Conservation (phyloP, 2,329 filamentous ascomycete genomes). For the Alternaria panax region DNA sequence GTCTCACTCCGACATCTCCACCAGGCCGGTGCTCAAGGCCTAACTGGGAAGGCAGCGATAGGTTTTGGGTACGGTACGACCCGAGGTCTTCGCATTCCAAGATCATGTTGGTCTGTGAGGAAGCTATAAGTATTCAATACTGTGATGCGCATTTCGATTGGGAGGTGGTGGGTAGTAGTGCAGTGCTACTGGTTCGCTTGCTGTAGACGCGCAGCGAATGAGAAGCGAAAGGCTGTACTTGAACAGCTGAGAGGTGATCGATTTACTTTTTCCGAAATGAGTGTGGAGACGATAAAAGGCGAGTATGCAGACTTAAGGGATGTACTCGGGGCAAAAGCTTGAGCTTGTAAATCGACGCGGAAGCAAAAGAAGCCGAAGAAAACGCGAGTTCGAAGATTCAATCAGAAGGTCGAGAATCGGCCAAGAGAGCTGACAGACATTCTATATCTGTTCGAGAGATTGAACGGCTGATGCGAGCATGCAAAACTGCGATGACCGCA, state of each 20-base stretch:
- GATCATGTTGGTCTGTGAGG: constrained; percentile 15
- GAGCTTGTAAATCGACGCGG: neutral
- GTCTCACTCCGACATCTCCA: constrained; percentile 17
- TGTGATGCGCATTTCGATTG: constrained; percentile 38
- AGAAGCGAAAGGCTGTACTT: constrained; percentile 22
- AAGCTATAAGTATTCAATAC: constrained; percentile 20
- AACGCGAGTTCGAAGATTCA: neutral
- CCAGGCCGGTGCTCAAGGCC: constrained; percentile 28
- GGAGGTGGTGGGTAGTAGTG: constrained; percentile 29
- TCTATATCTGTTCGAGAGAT: neutral
- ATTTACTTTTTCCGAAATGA: constrained; percentile 16
- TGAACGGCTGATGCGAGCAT: neutral
- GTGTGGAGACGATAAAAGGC: constrained; percentile 12
- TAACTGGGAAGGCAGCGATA: constrained; percentile 15
- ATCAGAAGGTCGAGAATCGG: neutral
- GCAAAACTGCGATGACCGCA: neutral
- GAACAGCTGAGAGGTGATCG: constrained; percentile 13
- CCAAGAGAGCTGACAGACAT: neutral
- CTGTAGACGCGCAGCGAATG: constrained; percentile 36
- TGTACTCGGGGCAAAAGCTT: neutral
- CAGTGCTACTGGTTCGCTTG: constrained; percentile 39
- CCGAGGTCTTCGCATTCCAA: constrained; percentile 18
- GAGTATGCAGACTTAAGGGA: constrained; percentile 37
- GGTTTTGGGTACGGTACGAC: constrained; percentile 20
- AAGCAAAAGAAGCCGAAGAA: neutral